Base-by-base conservation (phyloP, 495 filamentous ascomycete species). In the Aspergillus wentii region DNA sequence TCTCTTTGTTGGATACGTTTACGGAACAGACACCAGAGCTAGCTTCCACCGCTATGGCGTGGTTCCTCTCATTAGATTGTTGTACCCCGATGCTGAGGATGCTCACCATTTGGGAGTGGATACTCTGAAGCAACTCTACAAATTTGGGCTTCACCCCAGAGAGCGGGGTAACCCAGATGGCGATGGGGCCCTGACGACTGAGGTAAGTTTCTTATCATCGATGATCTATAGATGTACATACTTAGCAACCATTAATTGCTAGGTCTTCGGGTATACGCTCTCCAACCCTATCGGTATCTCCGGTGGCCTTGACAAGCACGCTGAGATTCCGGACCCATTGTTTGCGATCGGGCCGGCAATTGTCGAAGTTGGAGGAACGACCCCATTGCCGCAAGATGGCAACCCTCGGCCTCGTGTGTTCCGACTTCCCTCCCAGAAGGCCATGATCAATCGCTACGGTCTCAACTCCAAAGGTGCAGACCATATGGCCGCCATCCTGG, bases 361-460 rank as follows among this genome's bases (percentile, higher is more conserved):
- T 30, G 83, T 98, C 22, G 92, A 97, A 56, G 81, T 98, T 4
- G 94, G 92, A 38, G 94, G 91, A 17, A 83, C 82, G 27, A 96
- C 92, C 4, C 87, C 89, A 0, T 59, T 75, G 3, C 85, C 89
- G 0, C 94, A 98, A 54, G 75, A 75, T 5, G 92, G 92, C 5
- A 97, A 97, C 59, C 78, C 82, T 0, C 81, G 79, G 40, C 89
- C 92, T 1, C 77, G 92, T 25, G 87, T 98, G 8, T 98, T 91
- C 62, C 79, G 92, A 8, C 46, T 98, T 0, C 80, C 84, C 1
- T 81, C 76, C 4, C 77, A 94, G 37, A 80, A 89, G 29, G 87
- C 82, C 8, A 70, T 98, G 56, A 85, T 98, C 62, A 98, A 98
- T 58, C 82, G 94, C 6, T 97, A 96, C 59, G 94, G 92, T 1